Percentiles rank a stretch among this genome's conserved stretches.
phyloP scores from a whole-genome alignment of 306 rosid genomes.

The Dalbergia oliveri region DNA sequence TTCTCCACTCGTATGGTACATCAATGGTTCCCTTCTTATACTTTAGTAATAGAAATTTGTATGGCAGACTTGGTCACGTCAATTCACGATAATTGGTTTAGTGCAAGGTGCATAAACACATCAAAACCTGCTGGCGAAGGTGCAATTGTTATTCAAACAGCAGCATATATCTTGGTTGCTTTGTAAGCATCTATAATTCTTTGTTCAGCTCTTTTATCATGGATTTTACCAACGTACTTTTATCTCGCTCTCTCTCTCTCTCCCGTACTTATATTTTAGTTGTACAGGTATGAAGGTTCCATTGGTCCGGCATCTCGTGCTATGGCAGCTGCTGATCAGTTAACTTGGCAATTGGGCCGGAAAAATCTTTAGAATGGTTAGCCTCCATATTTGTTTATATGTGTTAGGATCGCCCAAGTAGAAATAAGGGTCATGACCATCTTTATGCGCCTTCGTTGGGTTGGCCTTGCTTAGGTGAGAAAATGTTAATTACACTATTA shows the following conservation, averaged over 20 bases:
- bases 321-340: conserved; percentile 88
- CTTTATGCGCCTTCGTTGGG: not conserved
- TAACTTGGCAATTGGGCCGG: conserved; percentile 74
- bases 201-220: conserved; percentile 13
- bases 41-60: conserved; percentile 41
- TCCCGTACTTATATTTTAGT: conserved; percentile 24
- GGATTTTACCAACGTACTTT: not conserved
- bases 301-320: conserved; percentile 95
- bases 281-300: conserved; percentile 86
- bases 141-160: conserved; percentile 80
- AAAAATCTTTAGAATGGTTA: conserved; percentile 60
- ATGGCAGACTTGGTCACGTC: conserved; percentile 87
- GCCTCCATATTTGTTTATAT: conserved; percentile 17
- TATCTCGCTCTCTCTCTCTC: not conserved
- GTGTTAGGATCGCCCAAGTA: not conserved
- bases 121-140: conserved; percentile 95
- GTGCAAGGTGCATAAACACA: conserved; percentile 96
- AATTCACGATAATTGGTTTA: conserved; percentile 88
- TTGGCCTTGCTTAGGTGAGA: not conserved
- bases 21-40: conserved; percentile 39
- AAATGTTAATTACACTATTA: not conserved
- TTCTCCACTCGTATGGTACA: conserved; percentile 1
- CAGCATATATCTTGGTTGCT: conserved; percentile 82
- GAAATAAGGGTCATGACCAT: no score
- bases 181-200: conserved; percentile 64